Evolutionary conservation across 2,329 filamentous ascomycete species (phyloP).

Genomic region (Xylariaceae sp.): DNA sequence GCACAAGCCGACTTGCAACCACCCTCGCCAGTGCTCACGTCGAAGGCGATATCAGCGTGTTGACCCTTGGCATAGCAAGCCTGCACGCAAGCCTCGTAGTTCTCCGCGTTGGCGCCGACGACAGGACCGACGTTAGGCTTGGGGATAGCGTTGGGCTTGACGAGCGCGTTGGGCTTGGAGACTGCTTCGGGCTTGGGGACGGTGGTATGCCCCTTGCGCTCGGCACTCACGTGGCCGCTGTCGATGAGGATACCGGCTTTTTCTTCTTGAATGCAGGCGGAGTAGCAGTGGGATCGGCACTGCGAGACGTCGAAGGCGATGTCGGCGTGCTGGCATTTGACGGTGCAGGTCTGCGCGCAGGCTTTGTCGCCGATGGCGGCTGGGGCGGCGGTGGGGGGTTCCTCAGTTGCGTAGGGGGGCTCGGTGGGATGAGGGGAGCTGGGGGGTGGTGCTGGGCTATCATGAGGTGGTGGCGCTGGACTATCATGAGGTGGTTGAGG

Average conservation of each 20-base stretch:
- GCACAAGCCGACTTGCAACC: constrained; percentile 2
- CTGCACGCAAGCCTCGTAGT: constrained; percentile 11
- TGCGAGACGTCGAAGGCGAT: constrained; percentile 8
- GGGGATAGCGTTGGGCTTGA: too few species aligned
- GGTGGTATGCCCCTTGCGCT: too few species aligned
- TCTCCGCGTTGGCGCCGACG: not conserved
- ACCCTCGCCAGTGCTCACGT: not conserved
- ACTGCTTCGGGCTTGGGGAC: too few species aligned
- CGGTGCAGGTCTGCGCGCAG: constrained; percentile 6
- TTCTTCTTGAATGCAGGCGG: not conserved
- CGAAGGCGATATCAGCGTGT: constrained; percentile 1
- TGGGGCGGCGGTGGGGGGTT: too few species aligned
- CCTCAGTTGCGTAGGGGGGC: too few species aligned
- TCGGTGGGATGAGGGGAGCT: too few species aligned
- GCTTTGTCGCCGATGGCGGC: not conserved
- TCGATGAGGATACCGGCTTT: not conserved
- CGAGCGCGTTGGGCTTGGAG: too few species aligned
- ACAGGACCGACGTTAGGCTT: not conserved
- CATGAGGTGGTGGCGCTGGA: too few species aligned
- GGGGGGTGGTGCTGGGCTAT: too few species aligned
- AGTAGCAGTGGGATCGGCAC: constrained; percentile 3
- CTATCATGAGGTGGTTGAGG: too few species aligned
- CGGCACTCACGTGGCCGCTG: not conserved
- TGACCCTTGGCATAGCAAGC: not conserved
- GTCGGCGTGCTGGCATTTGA: constrained; percentile 11